Evolutionary conservation across 345 rosid genomes (phyloP), one percentile per base, ranked within the genome.

Genomic region (Brassica cretica): DNA sequence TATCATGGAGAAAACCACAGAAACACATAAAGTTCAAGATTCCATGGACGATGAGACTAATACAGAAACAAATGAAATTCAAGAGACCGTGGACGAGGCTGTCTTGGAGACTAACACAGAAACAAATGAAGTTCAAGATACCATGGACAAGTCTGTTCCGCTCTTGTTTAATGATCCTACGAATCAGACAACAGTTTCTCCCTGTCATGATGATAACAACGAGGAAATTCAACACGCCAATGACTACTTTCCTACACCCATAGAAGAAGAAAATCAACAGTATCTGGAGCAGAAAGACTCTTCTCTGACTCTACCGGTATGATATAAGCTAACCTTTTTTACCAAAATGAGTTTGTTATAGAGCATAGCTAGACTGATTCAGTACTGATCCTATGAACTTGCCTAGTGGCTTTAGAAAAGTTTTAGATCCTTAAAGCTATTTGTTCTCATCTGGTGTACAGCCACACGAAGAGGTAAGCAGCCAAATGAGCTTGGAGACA

Each of bases 161-260:
- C 85, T 76, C 46, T 30, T 44, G 63, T 76, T 46, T 24, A 29
- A 49, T 75, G 77, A 62, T 62, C 27, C 25, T 68, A 1, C 29
- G 1, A 18, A 68, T 76, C 82, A 74, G 81, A 70, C 68, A 49
- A 69, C 76, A 2, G 62, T 69, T 8, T 77, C 83, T 15, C 30
- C 75, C 29, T 32, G 44, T 60, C 9, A 16, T 64, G 59, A 39
- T 41, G 51, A 75, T 71, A 66, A 60, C 62, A 27, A 51, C 41
- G 81, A 76, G 84, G 56, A 29, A 46, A 62, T 55, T 32, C 81
- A 85, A 67, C 84, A 51, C 21, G 84, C 30, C 59, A 66, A 4
- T 58, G 70, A 3, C 46, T 44, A 64, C 6, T 33, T 46, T 14
- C 39, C 76, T 60, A 33, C 73, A 15, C 44, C n/a, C 14, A 29